Conservation (phyloP, 2,329 filamentous ascomycete genomes). For the Magnaporthiopsis incrustans region DNA sequence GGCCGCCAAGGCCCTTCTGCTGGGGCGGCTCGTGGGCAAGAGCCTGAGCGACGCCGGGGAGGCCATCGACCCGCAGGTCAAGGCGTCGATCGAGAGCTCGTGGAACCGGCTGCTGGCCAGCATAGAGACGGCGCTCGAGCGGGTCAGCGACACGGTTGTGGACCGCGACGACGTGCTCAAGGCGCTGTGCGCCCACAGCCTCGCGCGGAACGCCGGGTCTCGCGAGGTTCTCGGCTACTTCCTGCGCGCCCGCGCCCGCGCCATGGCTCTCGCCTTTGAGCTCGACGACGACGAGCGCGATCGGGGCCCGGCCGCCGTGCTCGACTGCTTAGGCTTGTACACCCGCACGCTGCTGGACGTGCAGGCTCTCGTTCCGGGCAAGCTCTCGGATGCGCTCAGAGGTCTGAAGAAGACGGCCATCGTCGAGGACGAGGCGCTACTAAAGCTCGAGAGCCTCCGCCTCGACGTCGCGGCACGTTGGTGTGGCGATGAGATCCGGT, state of each 20-base stretch:
- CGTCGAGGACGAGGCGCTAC: conserved; percentile 62
- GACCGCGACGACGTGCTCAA: conserved; percentile 51
- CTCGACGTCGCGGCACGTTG: conserved; percentile 72
- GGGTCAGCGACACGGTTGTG: background rate
- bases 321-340: conserved; percentile 63
- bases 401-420: conserved; percentile 63
- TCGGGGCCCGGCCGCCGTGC: conserved; percentile 39
- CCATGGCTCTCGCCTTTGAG: conserved; percentile 56
- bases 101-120: conserved; percentile 58
- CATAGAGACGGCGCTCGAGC: conserved; percentile 52
- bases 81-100: conserved; percentile 45
- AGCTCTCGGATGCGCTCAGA: conserved; percentile 60
- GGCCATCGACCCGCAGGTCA: conserved; percentile 22
- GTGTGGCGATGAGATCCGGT: conserved; percentile 74
- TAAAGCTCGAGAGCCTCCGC: conserved; percentile 59
- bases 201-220: conserved; percentile 72
- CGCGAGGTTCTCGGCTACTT: conserved; percentile 75
- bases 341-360: conserved; percentile 70
- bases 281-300: conserved; percentile 31
- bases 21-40: conserved; percentile 68
- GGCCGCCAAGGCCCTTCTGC: conserved; percentile 64
- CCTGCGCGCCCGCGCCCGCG: conserved; percentile 61
- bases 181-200: conserved; percentile 71
- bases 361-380: conserved; percentile 47
- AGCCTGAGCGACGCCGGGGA: conserved; percentile 48